Evolutionary conservation across 2,329 filamentous ascomycete genomes (phyloP).

Genomic region (Epichloe typhina): DNA sequence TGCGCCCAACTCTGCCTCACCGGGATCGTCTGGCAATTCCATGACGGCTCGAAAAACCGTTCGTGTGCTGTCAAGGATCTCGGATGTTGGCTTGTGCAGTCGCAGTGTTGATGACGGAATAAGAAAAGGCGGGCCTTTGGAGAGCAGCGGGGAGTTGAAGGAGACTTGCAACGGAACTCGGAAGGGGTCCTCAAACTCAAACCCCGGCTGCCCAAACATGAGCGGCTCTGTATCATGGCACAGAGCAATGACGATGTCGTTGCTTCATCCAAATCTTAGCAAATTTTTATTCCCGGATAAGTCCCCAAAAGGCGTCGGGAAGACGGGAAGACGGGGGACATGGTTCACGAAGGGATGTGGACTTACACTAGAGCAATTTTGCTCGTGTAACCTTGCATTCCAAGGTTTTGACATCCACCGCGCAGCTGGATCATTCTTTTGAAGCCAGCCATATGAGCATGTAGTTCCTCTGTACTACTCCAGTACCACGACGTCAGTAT

Average conservation of each 20-base stretch:
- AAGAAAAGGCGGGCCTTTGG: conserved; percentile 27
- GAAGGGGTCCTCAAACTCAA: conserved; percentile 26
- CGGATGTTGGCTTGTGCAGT: conserved; percentile 33
- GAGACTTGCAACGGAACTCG: conserved; percentile 27
- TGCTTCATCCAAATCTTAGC: conserved; percentile 18
- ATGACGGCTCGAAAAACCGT: conserved; percentile 31
- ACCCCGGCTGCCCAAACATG: conserved; percentile 27
- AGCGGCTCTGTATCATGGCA: conserved; percentile 31
- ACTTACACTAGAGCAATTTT: conserved; percentile 36
- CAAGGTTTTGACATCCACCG: conserved; percentile 32
- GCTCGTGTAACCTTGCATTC: conserved; percentile 31
- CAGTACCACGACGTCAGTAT: conserved; percentile 41
- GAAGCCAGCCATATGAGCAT: conserved; percentile 33
- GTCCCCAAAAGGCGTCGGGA: neutral
- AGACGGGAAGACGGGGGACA: too few species aligned
- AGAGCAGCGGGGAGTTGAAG: conserved; percentile 35
- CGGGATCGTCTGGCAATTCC: conserved; percentile 22
- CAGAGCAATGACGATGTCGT: conserved; percentile 34
- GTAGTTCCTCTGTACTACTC: conserved; percentile 31
- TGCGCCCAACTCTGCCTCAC: conserved; percentile 23
- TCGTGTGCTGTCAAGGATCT: conserved; percentile 38
- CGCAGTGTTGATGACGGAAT: conserved; percentile 26
- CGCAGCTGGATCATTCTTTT: conserved; percentile 33
- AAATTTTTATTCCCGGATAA: neutral
- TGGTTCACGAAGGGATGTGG: neutral